Evolutionary conservation across 306 rosid genomes (phyloP), one percentile per base, ranked within the genome.

Genomic region (Lathyrus tuberosus): DNA sequence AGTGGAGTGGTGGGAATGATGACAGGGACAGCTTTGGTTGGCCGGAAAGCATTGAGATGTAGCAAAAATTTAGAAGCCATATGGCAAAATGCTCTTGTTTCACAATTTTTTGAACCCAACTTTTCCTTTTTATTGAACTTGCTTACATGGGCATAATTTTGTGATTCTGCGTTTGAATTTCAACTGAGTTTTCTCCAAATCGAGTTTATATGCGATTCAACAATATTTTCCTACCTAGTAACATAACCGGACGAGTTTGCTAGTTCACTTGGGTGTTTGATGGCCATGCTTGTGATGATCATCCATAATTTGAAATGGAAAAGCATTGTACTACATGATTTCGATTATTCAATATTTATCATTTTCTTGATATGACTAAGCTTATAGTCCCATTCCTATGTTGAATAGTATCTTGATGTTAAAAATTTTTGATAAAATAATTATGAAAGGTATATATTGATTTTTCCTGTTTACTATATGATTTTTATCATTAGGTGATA

Each of bases 401-500:
- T 41, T 17, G 51, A 67, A 7, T 1, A 62, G 42, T 37, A 4
- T 65, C n/a, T 40, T 20, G 22, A 20, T 20, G 22, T 20, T 20
- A 20, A 1, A 20, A 20, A 20, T 20, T 20, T 20, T 1, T 20
- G 22, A 20, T 20, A 20, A 20, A 20, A 20, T 20, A 64, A 28
- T 42, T 43, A 16, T 14, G 20, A 41, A 14, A 58, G 62, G 8
- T 59, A 67, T 72, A 14, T 24, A 59, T 65, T 52, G 8, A 42
- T 37, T 41, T 58, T 74, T 18, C 37, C 6, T 54, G 11, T 40
- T 66, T 17, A 24, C 56, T 16, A 17, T 35, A 44, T 71, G 26
- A 24, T 53, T 16, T 43, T 63, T 65, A 57, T 65, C 35, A 14
- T n/a, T 69, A 83, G 82, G 80, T 40, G 47, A 72, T 56, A 44